Evolutionary conservation across 768 basidiomycete genomes (phyloP).

Genomic region (Gymnopilus junonius): DNA sequence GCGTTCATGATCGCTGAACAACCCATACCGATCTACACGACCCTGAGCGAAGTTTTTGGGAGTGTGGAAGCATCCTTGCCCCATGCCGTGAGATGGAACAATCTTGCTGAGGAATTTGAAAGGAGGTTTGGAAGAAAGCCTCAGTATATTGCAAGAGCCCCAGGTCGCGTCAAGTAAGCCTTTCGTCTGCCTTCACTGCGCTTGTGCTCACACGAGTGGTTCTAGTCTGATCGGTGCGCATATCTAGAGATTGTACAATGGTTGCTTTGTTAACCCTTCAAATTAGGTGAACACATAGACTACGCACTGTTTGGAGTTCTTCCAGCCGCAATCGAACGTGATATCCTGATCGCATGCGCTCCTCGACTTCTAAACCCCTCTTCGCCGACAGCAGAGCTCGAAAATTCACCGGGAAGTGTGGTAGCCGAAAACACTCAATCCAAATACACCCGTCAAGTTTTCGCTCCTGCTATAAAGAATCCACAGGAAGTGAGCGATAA

Average conservation of each 20-base stretch:
- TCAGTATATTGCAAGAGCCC: constrained; percentile 73
- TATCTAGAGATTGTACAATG: neutral
- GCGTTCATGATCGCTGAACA: constrained; percentile 56
- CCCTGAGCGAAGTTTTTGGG: constrained; percentile 58
- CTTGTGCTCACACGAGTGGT: neutral
- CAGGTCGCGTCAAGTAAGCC: constrained; percentile 79
- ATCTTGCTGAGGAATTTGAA: constrained; percentile 64
- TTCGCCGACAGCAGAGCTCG: constrained; percentile 17
- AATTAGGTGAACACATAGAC: constrained; percentile 80
- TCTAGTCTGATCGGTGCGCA: constrained; percentile 48
- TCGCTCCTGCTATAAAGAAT: constrained; percentile 52
- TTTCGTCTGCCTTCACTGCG: neutral
- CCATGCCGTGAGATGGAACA: constrained; percentile 64
- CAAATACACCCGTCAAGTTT: constrained; percentile 63
- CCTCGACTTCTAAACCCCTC: constrained; percentile 37
- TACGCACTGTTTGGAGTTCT: constrained; percentile 85
- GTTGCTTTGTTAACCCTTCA: constrained; percentile 11
- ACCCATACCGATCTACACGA: constrained; percentile 64
- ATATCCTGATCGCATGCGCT: constrained; percentile 80
- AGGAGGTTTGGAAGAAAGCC: constrained; percentile 68
- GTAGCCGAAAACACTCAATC: constrained; percentile 63
- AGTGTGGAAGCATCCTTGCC: constrained; percentile 56
- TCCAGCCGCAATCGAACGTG: constrained; percentile 84
- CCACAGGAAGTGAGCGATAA: constrained; percentile 36
- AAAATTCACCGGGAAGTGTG: constrained; percentile 54